These are phyloP conservation scores for Colletotrichum musicola DNA, from an alignment of 2,329 filamentous ascomycete genomes.

Conservation along the genomic window DNA sequence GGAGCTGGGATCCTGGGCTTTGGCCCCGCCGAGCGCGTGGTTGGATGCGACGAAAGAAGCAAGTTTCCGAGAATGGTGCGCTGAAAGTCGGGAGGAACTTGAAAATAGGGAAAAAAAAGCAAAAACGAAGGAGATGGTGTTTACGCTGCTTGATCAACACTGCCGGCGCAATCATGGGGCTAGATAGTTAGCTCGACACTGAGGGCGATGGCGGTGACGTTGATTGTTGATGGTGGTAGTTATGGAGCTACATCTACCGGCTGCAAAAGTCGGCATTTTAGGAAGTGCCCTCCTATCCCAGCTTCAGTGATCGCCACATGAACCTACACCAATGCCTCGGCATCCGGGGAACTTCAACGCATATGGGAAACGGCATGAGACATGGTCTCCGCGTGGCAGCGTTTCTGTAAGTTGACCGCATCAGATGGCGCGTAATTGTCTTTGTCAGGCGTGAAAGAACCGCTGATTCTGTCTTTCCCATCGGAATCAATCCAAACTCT, in stretches of 20 bases:
- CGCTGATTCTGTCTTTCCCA: too few relatives aligned
- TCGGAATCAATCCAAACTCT: too few relatives aligned
- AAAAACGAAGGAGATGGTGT: not conserved
- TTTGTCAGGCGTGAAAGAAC: not conserved
- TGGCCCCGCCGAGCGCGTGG: not conserved
- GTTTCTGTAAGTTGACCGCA: not conserved
- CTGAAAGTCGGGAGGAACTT: too few relatives aligned
- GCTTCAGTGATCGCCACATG: not conserved
- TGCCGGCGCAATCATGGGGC: slow-evolving; percentile 22
- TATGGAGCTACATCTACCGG: slow-evolving; percentile 11
- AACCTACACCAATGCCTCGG: slow-evolving; percentile 22
- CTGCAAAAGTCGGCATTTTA: too few relatives aligned
- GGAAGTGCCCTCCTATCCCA: not conserved
- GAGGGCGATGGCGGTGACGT: slow-evolving; percentile 20
- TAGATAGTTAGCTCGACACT: slow-evolving; percentile 1
- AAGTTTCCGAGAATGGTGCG: not conserved
- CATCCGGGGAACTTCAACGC: slow-evolving; percentile 12
- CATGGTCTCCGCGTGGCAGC: not conserved
- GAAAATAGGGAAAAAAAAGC: too few relatives aligned
- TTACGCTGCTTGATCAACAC: not conserved
- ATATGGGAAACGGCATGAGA: not conserved
- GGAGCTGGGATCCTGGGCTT: not conserved
- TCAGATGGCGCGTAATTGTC: slow-evolving; percentile 3
- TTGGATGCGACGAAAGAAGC: slow-evolving; percentile 9
- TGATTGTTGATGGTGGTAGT: slow-evolving; percentile 3